A percentile compares a stretch with the other conserved stretches of the same genome.
Evolutionary conservation across 345 rosid genomes (phyloP).

Genomic region (Leavenworthia alabamica): DNA sequence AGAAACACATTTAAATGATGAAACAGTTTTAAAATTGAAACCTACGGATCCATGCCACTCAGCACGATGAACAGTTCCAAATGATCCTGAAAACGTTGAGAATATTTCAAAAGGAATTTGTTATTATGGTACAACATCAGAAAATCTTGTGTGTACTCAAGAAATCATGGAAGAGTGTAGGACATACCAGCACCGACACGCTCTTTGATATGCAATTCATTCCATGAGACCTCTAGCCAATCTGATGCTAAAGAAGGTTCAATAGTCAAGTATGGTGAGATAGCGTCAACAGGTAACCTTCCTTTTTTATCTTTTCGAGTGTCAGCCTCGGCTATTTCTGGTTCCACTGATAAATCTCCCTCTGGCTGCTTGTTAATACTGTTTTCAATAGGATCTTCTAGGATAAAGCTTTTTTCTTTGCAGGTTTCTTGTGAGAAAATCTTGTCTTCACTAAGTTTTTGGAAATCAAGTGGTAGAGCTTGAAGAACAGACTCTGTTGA

Average conservation of each 20-base stretch:
- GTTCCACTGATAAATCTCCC: conserved; percentile 31
- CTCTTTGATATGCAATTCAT: conserved; percentile 84
- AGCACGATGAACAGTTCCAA: conserved; percentile 98
- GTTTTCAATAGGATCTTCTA: conserved; percentile 31
- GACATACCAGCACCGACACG: conserved; percentile 86
- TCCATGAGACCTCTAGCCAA: conserved; percentile 96
- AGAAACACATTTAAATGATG: too few species aligned
- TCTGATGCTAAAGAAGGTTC: conserved; percentile 97
- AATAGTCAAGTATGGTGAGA: conserved; percentile 59
- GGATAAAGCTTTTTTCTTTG: conserved; percentile 34
- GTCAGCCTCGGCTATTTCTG: conserved; percentile 36
- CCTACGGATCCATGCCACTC: conserved; percentile 99
- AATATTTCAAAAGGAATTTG: neutral
- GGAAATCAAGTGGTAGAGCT: conserved; percentile 22
- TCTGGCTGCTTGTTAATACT: conserved; percentile 31
- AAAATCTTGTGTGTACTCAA: neutral
- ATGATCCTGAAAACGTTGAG: conserved; percentile 54
- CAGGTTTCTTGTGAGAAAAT: conserved; percentile 20
- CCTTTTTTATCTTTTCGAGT: conserved; percentile 34
- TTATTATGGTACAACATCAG: neutral
- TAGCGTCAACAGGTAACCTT: conserved; percentile 35
- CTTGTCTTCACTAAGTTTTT: conserved; percentile 29
- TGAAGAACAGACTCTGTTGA: conserved; percentile 30
- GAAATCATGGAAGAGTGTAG: conserved; percentile 12
- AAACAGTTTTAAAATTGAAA: too few species aligned